These are phyloP conservation scores for Citrus hindsii DNA, from an alignment of 345 rosid species.

Conservation along the genomic window DNA sequence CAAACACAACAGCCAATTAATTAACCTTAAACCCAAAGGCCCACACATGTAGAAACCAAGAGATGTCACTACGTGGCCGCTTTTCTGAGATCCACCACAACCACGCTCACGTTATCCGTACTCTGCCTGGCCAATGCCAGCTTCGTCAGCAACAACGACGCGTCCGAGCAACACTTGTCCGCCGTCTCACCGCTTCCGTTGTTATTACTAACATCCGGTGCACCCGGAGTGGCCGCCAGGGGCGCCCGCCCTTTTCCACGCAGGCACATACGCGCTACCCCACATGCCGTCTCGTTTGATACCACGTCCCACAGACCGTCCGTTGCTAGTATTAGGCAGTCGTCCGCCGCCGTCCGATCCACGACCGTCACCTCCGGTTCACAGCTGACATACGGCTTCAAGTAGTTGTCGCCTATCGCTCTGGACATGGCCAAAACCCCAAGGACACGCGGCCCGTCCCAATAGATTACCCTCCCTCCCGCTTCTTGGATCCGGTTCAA, in stretches of 20 bases:
- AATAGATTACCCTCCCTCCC: constrained; percentile 85
- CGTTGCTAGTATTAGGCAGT: constrained; percentile 74
- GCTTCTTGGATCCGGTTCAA: constrained; percentile 66
- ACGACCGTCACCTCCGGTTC: constrained; percentile 74
- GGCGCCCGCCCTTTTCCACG: constrained; percentile 10
- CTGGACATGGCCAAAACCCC: constrained; percentile 94
- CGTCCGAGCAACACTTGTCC: constrained; percentile 66
- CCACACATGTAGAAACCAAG: too few species aligned
- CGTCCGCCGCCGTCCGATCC: constrained; percentile 67
- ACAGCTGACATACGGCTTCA: constrained; percentile 84
- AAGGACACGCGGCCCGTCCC: constrained; percentile 82
- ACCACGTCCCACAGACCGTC: constrained; percentile 97
- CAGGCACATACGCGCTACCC: constrained; percentile 64
- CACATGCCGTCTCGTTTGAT: constrained; percentile 72
- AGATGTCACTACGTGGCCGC: constrained; percentile 30
- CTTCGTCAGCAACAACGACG: constrained; percentile 65
- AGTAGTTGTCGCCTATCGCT: constrained; percentile 85
- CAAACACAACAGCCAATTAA: too few species aligned
- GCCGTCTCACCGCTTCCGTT: constrained; percentile 8
- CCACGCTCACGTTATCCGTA: constrained; percentile 80
- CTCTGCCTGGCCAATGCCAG: constrained; percentile 76
- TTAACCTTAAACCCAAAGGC: too few species aligned
- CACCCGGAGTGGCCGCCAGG: background rate
- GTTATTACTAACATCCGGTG: background rate
- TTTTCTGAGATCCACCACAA: constrained; percentile 69